phyloP scores from a whole-genome alignment of 371 early-diverging fungal genomes.

The Coemansia linderi region DNA sequence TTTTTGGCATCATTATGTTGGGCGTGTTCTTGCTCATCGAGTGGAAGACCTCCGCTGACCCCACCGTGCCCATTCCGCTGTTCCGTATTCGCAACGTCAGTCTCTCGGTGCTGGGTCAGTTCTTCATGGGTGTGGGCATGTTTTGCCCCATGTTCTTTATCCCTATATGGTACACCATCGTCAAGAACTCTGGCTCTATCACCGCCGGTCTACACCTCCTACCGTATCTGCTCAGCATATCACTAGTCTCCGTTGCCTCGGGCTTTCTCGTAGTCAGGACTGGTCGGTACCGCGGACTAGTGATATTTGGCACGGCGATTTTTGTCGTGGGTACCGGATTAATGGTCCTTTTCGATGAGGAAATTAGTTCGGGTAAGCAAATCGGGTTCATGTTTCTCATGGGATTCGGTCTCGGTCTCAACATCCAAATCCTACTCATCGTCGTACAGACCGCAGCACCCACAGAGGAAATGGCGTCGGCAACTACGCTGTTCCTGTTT shows the following conservation, averaged over 20 bases:
- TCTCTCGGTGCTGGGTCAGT: slow-evolving; percentile 45
- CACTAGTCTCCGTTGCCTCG: slow-evolving; percentile 28
- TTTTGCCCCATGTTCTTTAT: slow-evolving; percentile 62
- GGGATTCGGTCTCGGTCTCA: slow-evolving; percentile 66
- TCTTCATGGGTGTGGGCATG: slow-evolving; percentile 59
- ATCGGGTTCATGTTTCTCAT: slow-evolving; percentile 62
- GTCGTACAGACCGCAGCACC: slow-evolving; percentile 63
- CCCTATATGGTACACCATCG: slow-evolving; percentile 81
- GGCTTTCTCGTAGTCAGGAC: slow-evolving; percentile 40
- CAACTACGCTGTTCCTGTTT: slow-evolving; percentile 64
- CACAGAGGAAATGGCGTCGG: slow-evolving; percentile 61
- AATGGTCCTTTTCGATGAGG: slow-evolving; percentile 53
- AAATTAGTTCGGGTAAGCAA: slow-evolving; percentile 56
- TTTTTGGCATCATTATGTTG: slow-evolving; percentile 50
- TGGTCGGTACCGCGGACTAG: slow-evolving; percentile 38
- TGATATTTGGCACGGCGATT: slow-evolving; percentile 45
- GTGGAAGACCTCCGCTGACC: slow-evolving; percentile 54
- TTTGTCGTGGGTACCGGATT: slow-evolving; percentile 49
- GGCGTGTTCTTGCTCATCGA: slow-evolving; percentile 56
- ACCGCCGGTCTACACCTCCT: slow-evolving; percentile 63
- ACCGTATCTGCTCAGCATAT: slow-evolving; percentile 59
- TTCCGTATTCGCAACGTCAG: slow-evolving; percentile 56
- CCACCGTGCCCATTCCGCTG: slow-evolving; percentile 61
- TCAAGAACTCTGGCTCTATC: slow-evolving; percentile 61
- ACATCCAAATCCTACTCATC: slow-evolving; percentile 63